Evolutionary conservation across 2,329 filamentous ascomycete species (phyloP), one percentile per base, ranked within the genome.

Genomic region (Sporothrix schenckii): DNA sequence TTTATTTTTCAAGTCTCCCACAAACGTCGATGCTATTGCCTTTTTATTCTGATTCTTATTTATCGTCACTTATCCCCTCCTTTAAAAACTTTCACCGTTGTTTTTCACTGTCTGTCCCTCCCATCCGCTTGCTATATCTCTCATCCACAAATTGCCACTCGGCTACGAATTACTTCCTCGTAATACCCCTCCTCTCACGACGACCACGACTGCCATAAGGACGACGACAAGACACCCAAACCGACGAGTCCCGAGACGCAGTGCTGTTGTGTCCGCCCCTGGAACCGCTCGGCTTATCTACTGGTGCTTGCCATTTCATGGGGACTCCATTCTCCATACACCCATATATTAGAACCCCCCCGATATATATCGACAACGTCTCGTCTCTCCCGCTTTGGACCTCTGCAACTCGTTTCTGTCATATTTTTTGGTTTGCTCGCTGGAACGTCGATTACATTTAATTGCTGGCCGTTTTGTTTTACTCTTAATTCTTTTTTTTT

Each of bases 311-410:
- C 56, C 41, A 44, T 24, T 63, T 27, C 21, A 47, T 44, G 39
- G 39, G 61, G 21, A 65, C 21, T 14, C 44, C 60, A 49, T 19
- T 24, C 44, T 34, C 24, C 24, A 34, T 49, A 49, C 61, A 60
- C 44, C 47, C 67, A 41, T 56, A 69, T 69, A 63, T 34, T 34
- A 69, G 44, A 16, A 44, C 41, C 30, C 58, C 58, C 21, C 56
- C 49, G 54, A 52, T 63, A 60, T 69, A 61, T 66, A 66, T 66
- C 63, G 24, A 66, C 24, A 50, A 63, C n/a, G 56, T 69, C 54
- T 61, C 56, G 41, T 41, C 47, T 66, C 41, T 65, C 61, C 24
- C 44, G 44, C 61, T 50, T 65, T 65, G 61, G 61, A 34, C 61
- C 47, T 49, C 24, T 61, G 14, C 34, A 7, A 39, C 19, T 21